Evolutionary conservation across 2,329 filamentous ascomycete species (phyloP).

Genomic region (Harringtonia lauricola): DNA sequence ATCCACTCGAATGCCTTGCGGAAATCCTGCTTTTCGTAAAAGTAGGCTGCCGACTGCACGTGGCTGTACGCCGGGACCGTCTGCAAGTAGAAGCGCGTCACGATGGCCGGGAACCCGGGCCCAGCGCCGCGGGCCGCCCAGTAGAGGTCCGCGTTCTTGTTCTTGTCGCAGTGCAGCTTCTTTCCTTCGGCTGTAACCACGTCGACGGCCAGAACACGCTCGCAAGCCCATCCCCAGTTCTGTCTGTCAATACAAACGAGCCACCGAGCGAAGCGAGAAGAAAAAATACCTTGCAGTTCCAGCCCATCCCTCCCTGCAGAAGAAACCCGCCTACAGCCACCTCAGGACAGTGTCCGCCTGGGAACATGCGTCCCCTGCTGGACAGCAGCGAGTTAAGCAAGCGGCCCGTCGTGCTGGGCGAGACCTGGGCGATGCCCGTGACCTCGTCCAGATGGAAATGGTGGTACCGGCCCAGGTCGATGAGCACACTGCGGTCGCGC

Average conservation of each 20-base stretch:
- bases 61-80: constrained; percentile 17
- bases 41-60: constrained; percentile 20
- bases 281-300: constrained; percentile 34
- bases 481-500: constrained; percentile 29
- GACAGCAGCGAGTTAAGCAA: constrained; percentile 28
- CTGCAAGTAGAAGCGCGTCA: constrained; percentile 37
- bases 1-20: constrained; percentile 17
- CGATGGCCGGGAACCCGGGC: constrained; percentile 38
- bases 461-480: constrained; percentile 20
- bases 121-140: constrained; percentile 38
- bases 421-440: constrained; percentile 26
- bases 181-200: constrained; percentile 34
- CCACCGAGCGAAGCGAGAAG: constrained; percentile 14
- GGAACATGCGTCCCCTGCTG: constrained; percentile 32
- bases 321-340: constrained; percentile 46
- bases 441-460: constrained; percentile 25
- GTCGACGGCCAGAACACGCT: constrained; percentile 31
- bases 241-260: constrained; percentile 11
- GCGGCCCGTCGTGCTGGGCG: constrained; percentile 34
- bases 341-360: constrained; percentile 43
- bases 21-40: constrained; percentile 34
- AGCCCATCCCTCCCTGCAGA: constrained; percentile 46
- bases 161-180: constrained; percentile 21
- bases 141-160: constrained; percentile 32
- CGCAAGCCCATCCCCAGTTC: constrained; percentile 46